These are phyloP conservation scores for Talaromyces amestolkiae DNA, from an alignment of 2,329 filamentous ascomycete species.

Conservation along the genomic window DNA sequence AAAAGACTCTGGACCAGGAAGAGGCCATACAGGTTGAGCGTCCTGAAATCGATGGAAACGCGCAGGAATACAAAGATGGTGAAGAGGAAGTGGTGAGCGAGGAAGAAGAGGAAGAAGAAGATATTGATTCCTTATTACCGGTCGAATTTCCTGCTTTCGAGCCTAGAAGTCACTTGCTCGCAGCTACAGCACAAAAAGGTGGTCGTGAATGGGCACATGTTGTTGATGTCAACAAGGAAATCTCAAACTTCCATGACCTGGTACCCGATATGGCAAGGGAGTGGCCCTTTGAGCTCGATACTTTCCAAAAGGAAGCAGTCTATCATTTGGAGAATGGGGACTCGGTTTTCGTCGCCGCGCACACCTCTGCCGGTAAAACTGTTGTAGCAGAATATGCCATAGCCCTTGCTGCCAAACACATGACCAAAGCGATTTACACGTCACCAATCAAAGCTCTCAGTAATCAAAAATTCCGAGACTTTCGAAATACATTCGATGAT, in stretches of 20 bases:
- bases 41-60: slow-evolving; percentile 41
- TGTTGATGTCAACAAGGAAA: slow-evolving; percentile 90
- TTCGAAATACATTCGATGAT: slow-evolving; percentile 84
- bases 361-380: slow-evolving; percentile 96
- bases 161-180: slow-evolving; percentile 72
- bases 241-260: slow-evolving; percentile 88
- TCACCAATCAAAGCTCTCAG: slow-evolving; percentile 97
- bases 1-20: slow-evolving; percentile 57
- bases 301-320: slow-evolving; percentile 96
- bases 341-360: slow-evolving; percentile 95
- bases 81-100: slow-evolving; percentile 30
- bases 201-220: slow-evolving; percentile 96
- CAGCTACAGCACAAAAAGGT: slow-evolving; percentile 68
- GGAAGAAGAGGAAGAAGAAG: slow-evolving; percentile 46
- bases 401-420: slow-evolving; percentile 91
- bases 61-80: slow-evolving; percentile 31
- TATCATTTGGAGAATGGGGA: slow-evolving; percentile 96
- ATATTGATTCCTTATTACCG: slow-evolving; percentile 82
- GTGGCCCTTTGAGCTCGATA: slow-evolving; percentile 96
- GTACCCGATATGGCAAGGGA: slow-evolving; percentile 95
- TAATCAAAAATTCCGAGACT: slow-evolving; percentile 98
- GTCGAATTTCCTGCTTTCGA: slow-evolving; percentile 91
- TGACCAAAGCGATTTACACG: slow-evolving; percentile 99
- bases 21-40: slow-evolving; percentile 47
- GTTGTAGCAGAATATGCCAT: slow-evolving; percentile 98